A percentile compares a stretch with the other conserved stretches of the same genome.
phyloP scores from a whole-genome alignment of 2,329 filamentous ascomycete genomes.

The Cercospora beticola region DNA sequence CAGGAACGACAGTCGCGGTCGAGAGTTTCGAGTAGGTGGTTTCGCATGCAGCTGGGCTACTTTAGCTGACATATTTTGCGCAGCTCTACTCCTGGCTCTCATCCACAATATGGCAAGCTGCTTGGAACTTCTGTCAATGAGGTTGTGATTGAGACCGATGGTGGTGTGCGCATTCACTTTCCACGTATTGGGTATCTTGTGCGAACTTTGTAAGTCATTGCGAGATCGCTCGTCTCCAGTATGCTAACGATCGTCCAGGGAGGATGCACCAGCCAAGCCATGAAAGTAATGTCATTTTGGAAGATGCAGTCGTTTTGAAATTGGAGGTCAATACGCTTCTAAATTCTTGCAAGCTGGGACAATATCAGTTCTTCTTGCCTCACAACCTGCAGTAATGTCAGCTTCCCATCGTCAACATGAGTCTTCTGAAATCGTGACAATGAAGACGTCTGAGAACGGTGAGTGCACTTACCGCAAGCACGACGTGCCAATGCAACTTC shows the following conservation, averaged over 20 bases:
- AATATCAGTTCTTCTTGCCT: not conserved
- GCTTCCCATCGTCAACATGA: not conserved
- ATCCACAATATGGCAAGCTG: conserved; percentile 35
- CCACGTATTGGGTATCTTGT: conserved; percentile 42
- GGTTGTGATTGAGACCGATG: conserved; percentile 33
- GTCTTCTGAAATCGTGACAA: not conserved
- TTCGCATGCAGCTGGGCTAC: not conserved
- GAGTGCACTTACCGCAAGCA: not conserved
- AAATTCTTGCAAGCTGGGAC: not conserved
- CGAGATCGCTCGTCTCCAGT: not conserved
- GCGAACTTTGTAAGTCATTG: conserved; percentile 16
- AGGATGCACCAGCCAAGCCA: conserved; percentile 10
- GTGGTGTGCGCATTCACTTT: conserved; percentile 40
- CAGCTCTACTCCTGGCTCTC: conserved; percentile 29
- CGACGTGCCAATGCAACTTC: not conserved
- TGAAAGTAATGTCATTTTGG: not conserved
- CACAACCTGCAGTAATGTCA: not conserved
- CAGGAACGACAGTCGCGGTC: conserved; percentile 28
- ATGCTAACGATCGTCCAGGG: not conserved
- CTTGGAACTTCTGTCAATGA: conserved; percentile 30
- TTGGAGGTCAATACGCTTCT: not conserved
- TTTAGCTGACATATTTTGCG: conserved; percentile 1
- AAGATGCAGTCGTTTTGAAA: not conserved
- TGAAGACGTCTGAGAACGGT: not conserved
- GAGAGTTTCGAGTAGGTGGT: conserved; percentile 34